These are phyloP conservation scores for Echinosophora koreensis DNA, from an alignment of 306 rosid genomes.

Conservation along the genomic window DNA sequence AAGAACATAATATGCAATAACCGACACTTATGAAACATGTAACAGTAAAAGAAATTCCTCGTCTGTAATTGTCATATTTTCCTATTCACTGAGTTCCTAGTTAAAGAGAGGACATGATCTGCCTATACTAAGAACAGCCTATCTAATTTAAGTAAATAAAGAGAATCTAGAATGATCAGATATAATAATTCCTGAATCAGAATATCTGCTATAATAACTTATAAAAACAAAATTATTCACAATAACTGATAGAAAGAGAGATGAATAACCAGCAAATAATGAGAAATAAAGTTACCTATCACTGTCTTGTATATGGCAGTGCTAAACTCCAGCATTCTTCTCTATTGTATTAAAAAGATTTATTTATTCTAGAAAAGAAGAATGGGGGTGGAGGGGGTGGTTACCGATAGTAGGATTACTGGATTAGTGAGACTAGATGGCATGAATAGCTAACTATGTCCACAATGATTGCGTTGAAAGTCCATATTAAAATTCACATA, in stretches of 20 bases:
- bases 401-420: neutral
- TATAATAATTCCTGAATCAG: too few species aligned
- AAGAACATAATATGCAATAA: neutral
- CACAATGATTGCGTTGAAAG: neutral
- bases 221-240: too few species aligned
- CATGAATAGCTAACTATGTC: conserved; percentile 5
- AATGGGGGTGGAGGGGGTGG: neutral
- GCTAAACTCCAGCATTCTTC: conserved; percentile 12
- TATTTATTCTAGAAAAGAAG: conserved; percentile 21
- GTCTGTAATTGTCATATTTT: too few species aligned
- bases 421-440: conserved; percentile 19
- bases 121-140: too few species aligned
- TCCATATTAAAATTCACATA: conserved; percentile 17
- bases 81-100: too few species aligned
- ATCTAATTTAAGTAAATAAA: too few species aligned
- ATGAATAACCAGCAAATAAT: neutral
- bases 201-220: too few species aligned
- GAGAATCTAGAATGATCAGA: too few species aligned
- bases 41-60: neutral
- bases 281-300: conserved; percentile 30
- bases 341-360: neutral
- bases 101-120: too few species aligned
- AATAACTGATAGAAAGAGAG: neutral
- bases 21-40: neutral
- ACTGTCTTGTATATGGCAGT: conserved; percentile 19